Percentiles rank a stretch among this genome's conserved stretches.
Evolutionary conservation across 2,329 filamentous ascomycete genomes (phyloP).

Genomic region (Cladosporium cucumerinum): DNA sequence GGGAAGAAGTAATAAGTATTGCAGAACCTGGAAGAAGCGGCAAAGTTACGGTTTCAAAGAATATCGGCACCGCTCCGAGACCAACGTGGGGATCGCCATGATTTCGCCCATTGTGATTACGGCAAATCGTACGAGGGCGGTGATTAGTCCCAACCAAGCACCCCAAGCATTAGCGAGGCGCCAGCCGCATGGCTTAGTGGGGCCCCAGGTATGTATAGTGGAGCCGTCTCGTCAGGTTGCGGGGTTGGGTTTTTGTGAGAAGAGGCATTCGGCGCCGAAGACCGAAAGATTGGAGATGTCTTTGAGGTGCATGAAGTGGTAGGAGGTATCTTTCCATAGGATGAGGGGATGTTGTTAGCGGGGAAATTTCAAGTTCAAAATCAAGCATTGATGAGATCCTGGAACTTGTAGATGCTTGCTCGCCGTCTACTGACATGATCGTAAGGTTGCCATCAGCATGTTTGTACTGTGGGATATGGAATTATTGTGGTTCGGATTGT

Average conservation of each 20-base stretch:
- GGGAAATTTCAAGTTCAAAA: neutral
- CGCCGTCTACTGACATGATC: neutral
- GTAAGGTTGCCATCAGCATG: neutral
- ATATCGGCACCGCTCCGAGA: neutral
- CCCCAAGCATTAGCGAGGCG: constrained; percentile 7
- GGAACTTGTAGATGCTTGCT: neutral
- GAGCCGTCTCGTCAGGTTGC: neutral
- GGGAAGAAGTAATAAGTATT: neutral
- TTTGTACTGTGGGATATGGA: neutral
- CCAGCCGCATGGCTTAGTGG: neutral
- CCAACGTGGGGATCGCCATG: constrained; percentile 7
- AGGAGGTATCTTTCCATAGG: neutral
- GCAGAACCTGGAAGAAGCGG: neutral
- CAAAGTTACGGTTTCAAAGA: neutral
- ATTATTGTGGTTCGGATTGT: neutral
- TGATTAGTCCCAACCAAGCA: constrained; percentile 12
- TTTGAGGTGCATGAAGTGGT: neutral
- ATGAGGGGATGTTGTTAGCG: neutral
- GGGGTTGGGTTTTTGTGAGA: neutral
- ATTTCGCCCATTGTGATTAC: neutral
- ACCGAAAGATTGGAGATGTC: neutral
- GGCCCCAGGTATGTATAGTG: constrained; percentile 2
- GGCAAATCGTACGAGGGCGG: constrained; percentile 9
- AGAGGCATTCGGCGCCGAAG: neutral
- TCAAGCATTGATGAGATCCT: neutral